phyloP scores from a whole-genome alignment of 129 eudicot genomes.

The Solidago caesia region DNA sequence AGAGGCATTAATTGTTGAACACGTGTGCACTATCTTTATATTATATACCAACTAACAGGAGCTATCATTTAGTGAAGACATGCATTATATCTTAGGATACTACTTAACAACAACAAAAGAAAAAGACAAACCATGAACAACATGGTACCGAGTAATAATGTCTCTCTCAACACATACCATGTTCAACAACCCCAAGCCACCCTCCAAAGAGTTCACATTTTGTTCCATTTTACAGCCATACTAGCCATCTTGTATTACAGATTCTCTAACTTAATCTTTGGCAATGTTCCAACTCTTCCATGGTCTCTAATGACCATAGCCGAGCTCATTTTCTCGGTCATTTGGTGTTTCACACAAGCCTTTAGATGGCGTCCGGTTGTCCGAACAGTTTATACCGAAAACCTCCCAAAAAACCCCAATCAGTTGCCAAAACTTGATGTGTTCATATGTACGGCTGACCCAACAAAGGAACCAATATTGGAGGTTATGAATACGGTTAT shows the following conservation, averaged over 20 bases:
- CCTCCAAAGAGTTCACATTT: neutral
- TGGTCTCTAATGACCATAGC: neutral
- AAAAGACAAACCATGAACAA: too few relatives aligned
- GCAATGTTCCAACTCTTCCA: neutral
- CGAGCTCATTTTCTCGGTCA: neutral
- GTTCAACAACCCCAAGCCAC: neutral
- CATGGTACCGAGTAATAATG: neutral
- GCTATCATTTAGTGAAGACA: too few relatives aligned
- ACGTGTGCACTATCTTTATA: too few relatives aligned
- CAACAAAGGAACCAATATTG: neutral
- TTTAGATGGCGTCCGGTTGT: neutral
- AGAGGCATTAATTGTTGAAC: too few relatives aligned
- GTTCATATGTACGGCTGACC: neutral
- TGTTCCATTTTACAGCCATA: neutral
- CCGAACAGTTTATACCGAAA: neutral
- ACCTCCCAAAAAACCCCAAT: neutral
- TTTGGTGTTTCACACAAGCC: neutral
- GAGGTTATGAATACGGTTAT: neutral
- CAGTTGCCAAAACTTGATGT: neutral
- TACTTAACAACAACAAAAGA: too few relatives aligned
- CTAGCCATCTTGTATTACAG: neutral
- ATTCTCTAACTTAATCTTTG: neutral
- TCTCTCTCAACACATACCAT: neutral
- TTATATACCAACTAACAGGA: too few relatives aligned
- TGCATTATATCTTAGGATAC: too few relatives aligned